phyloP scores from a whole-genome alignment of 2,329 filamentous ascomycete species.

The Neonectria faginata region DNA sequence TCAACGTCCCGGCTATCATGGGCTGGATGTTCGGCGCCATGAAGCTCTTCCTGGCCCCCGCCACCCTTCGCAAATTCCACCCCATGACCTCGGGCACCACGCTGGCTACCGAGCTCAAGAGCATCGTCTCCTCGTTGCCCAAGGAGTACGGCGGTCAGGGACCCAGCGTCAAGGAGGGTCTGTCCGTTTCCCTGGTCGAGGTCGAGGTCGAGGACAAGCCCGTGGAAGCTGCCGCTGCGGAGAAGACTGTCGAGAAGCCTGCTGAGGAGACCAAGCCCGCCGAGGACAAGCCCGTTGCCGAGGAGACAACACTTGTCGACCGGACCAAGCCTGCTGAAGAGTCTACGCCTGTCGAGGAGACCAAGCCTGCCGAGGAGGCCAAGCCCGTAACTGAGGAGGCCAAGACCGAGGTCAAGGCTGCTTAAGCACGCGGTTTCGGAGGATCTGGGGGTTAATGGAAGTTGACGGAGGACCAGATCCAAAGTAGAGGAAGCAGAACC shows the following conservation, averaged over 20 bases:
- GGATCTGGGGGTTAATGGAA: neutral
- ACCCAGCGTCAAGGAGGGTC: constrained; percentile 53
- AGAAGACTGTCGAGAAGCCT: constrained; percentile 39
- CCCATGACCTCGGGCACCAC: constrained; percentile 79
- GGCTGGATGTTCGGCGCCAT: constrained; percentile 84
- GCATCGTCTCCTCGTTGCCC: constrained; percentile 74
- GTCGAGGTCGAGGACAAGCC: constrained; percentile 23
- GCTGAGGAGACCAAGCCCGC: constrained; percentile 32
- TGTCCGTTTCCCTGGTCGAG: constrained; percentile 46
- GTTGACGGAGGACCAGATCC: constrained; percentile 1
- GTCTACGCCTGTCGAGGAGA: neutral
- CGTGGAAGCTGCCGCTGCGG: constrained; percentile 26
- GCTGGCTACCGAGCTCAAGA: constrained; percentile 70
- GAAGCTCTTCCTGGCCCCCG: constrained; percentile 79
- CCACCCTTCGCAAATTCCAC: constrained; percentile 83
- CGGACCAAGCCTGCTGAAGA: constrained; percentile 27
- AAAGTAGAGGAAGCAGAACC: neutral
- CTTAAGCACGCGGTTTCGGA: constrained; percentile 9
- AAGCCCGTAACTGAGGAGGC: constrained; percentile 11
- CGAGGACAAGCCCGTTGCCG: constrained; percentile 22
- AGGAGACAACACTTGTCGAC: constrained; percentile 15
- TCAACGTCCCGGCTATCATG: constrained; percentile 93
- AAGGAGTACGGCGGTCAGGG: constrained; percentile 83
- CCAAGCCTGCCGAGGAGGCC: constrained; percentile 12
- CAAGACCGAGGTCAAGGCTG: constrained; percentile 23